Base-by-base conservation (phyloP, 306 rosid species). In the Quercus engelmannii region DNA sequence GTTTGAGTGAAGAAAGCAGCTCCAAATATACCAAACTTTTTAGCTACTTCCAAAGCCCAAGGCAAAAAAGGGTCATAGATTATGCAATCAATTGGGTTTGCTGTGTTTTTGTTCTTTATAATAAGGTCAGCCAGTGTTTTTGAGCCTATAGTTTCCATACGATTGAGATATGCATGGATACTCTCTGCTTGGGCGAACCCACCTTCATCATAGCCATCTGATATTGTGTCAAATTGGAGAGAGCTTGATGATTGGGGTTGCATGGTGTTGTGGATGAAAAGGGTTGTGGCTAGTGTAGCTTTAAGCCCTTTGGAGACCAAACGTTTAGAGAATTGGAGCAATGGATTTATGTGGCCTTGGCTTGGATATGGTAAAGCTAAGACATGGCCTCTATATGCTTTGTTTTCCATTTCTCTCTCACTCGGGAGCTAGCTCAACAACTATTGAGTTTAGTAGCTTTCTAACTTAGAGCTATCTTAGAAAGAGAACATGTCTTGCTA, bases 171-270 rank as follows among this genome's bases (percentile, higher is more conserved):
- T 58, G 80, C 86, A 26, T 59, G 55, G 61, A 87, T 75, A 65
- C 65, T 74, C 0, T 54, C 77, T 17, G 84, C 87, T 38, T 67
- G 78, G 38, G 76, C 25, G 28, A 87, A 92, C 20, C 95, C 97
- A 19, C 81, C 95, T 1, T 83, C 67, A 43, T 92, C 95, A 68
- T 35, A 89, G 9, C 97, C 92, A 26, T 92, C 95, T 3, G 95
- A 92, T 7, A 92, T 89, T 73, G 86, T 76, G 21, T 89, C 97
- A 59, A 89, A 78, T 8, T 86, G 74, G 80, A 90, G 30, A 46
- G 76, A 65, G 9, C 10, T 38, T 0, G 72, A 62, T 13, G 88
- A 61, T 55, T 75, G 64, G 19, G 83, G 86, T 41, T 85, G 78
- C 81, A 85, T 78, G 71, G 87, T 80, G 41, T 85, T 90, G 79